These are phyloP conservation scores for Apophysomyces trapeziformis DNA, from an alignment of 371 early-diverging fungal species.

Conservation along the genomic window DNA sequence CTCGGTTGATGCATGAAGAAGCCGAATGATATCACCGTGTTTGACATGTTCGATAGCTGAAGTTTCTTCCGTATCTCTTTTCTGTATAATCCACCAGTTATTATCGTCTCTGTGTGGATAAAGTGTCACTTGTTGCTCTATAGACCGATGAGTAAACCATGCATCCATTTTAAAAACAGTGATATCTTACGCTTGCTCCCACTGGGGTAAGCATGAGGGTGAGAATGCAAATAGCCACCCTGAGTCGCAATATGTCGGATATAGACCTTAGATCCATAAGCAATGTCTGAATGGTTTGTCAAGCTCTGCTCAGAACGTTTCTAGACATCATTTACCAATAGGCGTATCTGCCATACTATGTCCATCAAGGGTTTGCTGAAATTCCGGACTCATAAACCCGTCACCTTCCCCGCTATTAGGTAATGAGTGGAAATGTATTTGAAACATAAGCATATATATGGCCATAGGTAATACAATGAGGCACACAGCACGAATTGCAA, in stretches of 20 bases:
- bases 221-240: slow-evolving; percentile 91
- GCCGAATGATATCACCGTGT: slow-evolving; percentile 60
- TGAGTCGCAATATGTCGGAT: slow-evolving; percentile 80
- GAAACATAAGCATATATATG: slow-evolving; percentile 88
- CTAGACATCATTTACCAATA: slow-evolving; percentile 32
- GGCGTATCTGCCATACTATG: slow-evolving; percentile 67
- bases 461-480: slow-evolving; percentile 86
- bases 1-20: slow-evolving; percentile 59
- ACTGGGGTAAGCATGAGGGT: slow-evolving; percentile 81
- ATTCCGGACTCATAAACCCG: slow-evolving; percentile 91
- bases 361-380: slow-evolving; percentile 88
- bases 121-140: slow-evolving; percentile 94
- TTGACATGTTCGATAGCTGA: slow-evolving; percentile 53
- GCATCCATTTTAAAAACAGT: not conserved
- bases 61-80: slow-evolving; percentile 36
- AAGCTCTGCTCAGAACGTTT: not conserved
- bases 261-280: slow-evolving; percentile 80
- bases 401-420: slow-evolving; percentile 92
- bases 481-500: slow-evolving; percentile 72
- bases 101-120: slow-evolving; percentile 89
- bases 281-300: slow-evolving; percentile 62
- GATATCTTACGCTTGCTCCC: slow-evolving; percentile 74
- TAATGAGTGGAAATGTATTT: slow-evolving; percentile 87
- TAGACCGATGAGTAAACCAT: not conserved
- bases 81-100: slow-evolving; percentile 82